Conservation (phyloP, 108 stramenopile species). For the Fragilaria crotonensis region DNA sequence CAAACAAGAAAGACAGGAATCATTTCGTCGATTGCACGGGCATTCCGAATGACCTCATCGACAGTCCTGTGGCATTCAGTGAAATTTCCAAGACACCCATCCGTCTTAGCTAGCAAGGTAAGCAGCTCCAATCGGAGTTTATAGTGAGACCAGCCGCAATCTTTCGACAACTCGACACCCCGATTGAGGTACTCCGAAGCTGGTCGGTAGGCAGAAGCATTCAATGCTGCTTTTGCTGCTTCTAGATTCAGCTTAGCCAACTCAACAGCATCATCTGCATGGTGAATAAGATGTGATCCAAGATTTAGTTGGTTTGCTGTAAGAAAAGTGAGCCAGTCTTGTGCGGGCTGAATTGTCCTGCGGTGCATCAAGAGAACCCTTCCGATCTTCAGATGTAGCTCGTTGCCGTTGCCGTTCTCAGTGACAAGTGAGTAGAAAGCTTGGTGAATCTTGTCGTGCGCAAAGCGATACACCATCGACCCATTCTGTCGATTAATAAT, state of each 20-base stretch:
- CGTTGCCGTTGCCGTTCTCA: background rate
- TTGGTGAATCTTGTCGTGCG: slow-evolving; percentile 30
- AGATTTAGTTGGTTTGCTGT: slow-evolving; percentile 30
- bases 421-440: slow-evolving; percentile 27
- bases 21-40: slow-evolving; percentile 25
- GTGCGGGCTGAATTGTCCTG: background rate
- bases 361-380: slow-evolving; percentile 14
- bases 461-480: slow-evolving; percentile 19
- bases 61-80: slow-evolving; percentile 9
- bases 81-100: slow-evolving; percentile 7
- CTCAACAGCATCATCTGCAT: background rate
- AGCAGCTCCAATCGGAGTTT: slow-evolving; percentile 25
- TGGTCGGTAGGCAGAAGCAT: slow-evolving; percentile 27
- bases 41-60: slow-evolving; percentile 12
- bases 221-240: slow-evolving; percentile 26
- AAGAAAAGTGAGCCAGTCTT: slow-evolving; percentile 31
- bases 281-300: slow-evolving; percentile 2
- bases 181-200: slow-evolving; percentile 22
- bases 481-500: background rate
- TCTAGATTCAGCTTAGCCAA: slow-evolving; percentile 18
- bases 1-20: slow-evolving; percentile 18
- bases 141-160: slow-evolving; percentile 20
- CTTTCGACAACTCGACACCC: slow-evolving; percentile 13
- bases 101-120: slow-evolving; percentile 15
- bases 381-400: slow-evolving; percentile 22